phyloP scores from a whole-genome alignment of 1,284 basidiomycete species.

The Naganishia albida region DNA sequence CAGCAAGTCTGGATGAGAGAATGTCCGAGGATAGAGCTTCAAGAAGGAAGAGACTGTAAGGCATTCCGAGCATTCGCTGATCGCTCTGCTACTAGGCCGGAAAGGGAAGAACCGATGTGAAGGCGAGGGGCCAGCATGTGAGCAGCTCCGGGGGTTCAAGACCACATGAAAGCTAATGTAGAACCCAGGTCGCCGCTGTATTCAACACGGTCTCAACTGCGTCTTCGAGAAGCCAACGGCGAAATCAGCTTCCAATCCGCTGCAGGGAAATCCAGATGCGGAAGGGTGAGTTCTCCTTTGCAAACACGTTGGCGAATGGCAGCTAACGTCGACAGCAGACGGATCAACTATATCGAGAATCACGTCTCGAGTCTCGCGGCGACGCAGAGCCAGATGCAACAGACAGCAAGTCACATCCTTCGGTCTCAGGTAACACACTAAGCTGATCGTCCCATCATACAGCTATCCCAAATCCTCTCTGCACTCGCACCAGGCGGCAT shows the following conservation, averaged over 20 bases:
- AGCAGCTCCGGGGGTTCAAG: neutral
- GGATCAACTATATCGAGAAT: constrained; percentile 46
- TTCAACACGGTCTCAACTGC: constrained; percentile 76
- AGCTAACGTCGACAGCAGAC: constrained; percentile 28
- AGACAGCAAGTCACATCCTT: constrained; percentile 39
- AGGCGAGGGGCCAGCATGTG: constrained; percentile 60
- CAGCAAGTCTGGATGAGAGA: neutral
- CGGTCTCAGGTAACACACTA: neutral
- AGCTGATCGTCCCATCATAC: neutral
- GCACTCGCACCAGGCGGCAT: constrained; percentile 40
- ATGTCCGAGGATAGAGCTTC: neutral
- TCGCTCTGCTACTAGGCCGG: constrained; percentile 56
- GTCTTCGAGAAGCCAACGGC: constrained; percentile 86
- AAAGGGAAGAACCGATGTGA: constrained; percentile 92
- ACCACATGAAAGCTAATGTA: constrained; percentile 48
- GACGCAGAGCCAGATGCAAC: constrained; percentile 51
- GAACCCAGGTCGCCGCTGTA: constrained; percentile 73
- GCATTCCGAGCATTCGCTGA: neutral
- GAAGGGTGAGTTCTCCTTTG: constrained; percentile 5
- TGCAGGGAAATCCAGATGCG: neutral
- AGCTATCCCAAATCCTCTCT: constrained; percentile 49
- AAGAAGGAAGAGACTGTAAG: neutral
- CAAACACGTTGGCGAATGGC: neutral
- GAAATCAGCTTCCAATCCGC: constrained; percentile 28
- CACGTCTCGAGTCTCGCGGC: constrained; percentile 46